Evolutionary conservation across 1,284 basidiomycete species (phyloP), one percentile per base, ranked within the genome.

Genomic region (Ceratorhiza oryzae-sativae): DNA sequence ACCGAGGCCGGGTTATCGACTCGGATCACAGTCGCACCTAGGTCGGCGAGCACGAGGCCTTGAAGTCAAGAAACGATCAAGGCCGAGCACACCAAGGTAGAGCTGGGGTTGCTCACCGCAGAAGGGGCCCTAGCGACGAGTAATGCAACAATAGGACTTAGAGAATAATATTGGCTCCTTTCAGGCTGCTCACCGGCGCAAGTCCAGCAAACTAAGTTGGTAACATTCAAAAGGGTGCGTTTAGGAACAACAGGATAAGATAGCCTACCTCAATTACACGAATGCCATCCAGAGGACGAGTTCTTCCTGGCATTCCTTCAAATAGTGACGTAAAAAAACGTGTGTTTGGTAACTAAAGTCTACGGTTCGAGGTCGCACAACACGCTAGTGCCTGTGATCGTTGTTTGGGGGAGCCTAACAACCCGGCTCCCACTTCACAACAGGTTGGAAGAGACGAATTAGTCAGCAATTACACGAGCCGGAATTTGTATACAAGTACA

Each of bases 181-280:
- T 45, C n/a, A 3, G 42, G 42, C 4, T 92, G 92, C 0, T 87
- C 92, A 1, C 65, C 10, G 93, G 93, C 4, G 92, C 93, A 15
- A 94, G 83, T n/a, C 92, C 93, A 30, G 89, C 92, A 77, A 94
- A 93, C 89, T 94, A 15, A n/a, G n/a, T 23, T 13, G 23, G 30
- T 12, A 75, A 18, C 3, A 23, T 39, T 55, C 18, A 18, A 45
- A 45, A 45, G 42, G n/a, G 42, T 10, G 9, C 18, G n/a, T 8
- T 45, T 45, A 45, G 42, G n/a, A 18, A 4, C 3, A 18, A 4
- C 18, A 45, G 15, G n/a, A 18, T 18, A 45, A 45, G 55, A 36
- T 9, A 39, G 49, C 51, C 55, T 67, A 87, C 87, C 82, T 89
- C 88, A 72, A 89, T 79, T 56, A 89, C 88, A 74, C 84, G 86